These are phyloP conservation scores for Helotiales sp. DNA, from an alignment of 2,329 filamentous ascomycete genomes.

Conservation along the genomic window DNA sequence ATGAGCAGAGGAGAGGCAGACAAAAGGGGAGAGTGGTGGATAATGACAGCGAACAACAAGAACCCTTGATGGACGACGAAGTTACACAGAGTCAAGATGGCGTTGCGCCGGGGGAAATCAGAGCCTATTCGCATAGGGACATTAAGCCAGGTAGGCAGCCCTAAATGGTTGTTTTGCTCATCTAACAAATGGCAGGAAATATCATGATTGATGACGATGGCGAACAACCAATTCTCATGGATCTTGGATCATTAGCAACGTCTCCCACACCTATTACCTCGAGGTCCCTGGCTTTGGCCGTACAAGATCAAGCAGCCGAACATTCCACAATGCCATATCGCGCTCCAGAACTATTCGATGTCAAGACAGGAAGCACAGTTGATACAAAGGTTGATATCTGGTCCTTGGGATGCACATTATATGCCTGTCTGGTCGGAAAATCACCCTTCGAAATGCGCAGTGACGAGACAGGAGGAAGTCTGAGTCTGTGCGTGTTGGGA, in stretches of 20 bases:
- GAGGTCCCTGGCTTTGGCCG: slow-evolving; percentile 50
- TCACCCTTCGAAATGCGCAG: slow-evolving; percentile 94
- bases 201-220: slow-evolving; percentile 98
- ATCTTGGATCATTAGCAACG: slow-evolving; percentile 87
- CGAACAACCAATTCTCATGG: slow-evolving; percentile 90
- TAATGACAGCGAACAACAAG: slow-evolving; percentile 74
- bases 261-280: slow-evolving; percentile 67
- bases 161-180: not conserved
- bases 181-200: slow-evolving; percentile 62
- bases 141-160: slow-evolving; percentile 83
- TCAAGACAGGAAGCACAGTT: slow-evolving; percentile 88
- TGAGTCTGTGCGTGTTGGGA: slow-evolving; percentile 89
- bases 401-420: slow-evolving; percentile 96
- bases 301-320: slow-evolving; percentile 69
- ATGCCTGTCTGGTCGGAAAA: slow-evolving; percentile 94
- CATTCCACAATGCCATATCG: slow-evolving; percentile 99
- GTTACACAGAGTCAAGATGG: slow-evolving; percentile 70
- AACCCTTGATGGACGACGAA: slow-evolving; percentile 83
- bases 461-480: slow-evolving; percentile 92
- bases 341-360: slow-evolving; percentile 96
- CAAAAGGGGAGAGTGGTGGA: slow-evolving; percentile 53
- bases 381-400: slow-evolving; percentile 98
- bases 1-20: slow-evolving; percentile 47
- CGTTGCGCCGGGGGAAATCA: slow-evolving; percentile 67
- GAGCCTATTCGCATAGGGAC: slow-evolving; percentile 92